Base-by-base conservation (phyloP, 2,329 filamentous ascomycete genomes). In the Diaporthe sp. region DNA sequence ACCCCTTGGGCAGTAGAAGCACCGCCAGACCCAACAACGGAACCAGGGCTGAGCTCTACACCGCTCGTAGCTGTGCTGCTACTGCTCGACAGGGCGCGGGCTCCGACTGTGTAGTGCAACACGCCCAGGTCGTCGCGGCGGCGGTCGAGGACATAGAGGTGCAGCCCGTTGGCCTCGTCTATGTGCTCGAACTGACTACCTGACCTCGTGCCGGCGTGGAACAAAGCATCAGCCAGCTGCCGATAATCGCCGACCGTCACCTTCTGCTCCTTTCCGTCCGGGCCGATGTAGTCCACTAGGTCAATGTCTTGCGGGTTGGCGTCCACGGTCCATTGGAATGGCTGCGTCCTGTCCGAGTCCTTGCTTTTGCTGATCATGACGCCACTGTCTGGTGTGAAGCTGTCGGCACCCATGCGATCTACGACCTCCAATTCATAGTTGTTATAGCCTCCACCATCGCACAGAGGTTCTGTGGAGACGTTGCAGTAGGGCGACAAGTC, bases 321-420 rank as follows among this genome's bases (percentile, higher is more conserved):
- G 75, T 89, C 88, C 52, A 89, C 87, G 33, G 84, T 84, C 87
- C 88, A 89, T 75, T 89, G 87, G 82, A 89, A 89, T 0, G 88
- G 88, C 61, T 67, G 61, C 76, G 83, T 79, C 6, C 77, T 76
- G 76, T 85, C 85, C 25, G 73, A 76, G 74, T 87, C 83, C 80
- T 87, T 89, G 30, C 86, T 87, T 82, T 89, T 90, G 82, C 84
- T 87, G 68, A 89, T 85, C 84, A 89, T 84, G 61, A 89, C 88
- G 9, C 88, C 88, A 0, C 84, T 83, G 75, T 89, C 88, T 0
- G 87, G 85, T 35, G 84, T 83, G 82, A 89, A 89, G 3, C 84
- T 86, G 78, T 89, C 88, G 9, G 87, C 83, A 17, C 88, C 88
- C 85, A 89, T 88, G 64, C 88, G 85, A 78, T 89, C 87, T 38